Percentiles rank a stretch among this genome's conserved stretches.
Evolutionary conservation across 345 rosid genomes (phyloP).

Genomic region (Anacardium occidentale): DNA sequence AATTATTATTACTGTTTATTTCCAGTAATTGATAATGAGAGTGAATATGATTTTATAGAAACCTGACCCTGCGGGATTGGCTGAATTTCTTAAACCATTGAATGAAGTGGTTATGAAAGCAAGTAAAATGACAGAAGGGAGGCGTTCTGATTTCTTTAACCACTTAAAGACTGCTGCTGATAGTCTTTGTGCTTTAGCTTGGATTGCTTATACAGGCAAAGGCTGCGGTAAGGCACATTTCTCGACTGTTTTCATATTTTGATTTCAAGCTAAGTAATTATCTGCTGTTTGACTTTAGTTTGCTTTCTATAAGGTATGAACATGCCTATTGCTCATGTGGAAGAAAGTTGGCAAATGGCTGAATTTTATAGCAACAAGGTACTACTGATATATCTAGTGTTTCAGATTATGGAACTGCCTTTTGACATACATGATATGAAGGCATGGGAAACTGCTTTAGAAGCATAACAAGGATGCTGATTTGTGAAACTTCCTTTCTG

Average conservation of each 20-base stretch:
- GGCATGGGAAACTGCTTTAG: not conserved
- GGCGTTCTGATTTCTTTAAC: conserved; percentile 81
- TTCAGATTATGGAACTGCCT: conserved; percentile 2
- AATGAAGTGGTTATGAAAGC: conserved; percentile 79
- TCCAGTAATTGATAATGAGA: not conserved
- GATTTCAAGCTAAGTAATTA: not conserved
- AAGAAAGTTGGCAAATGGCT: conserved; percentile 99
- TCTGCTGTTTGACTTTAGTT: conserved; percentile 11
- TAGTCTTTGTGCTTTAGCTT: conserved; percentile 82
- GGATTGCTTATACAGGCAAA: conserved; percentile 93
- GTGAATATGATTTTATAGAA: conserved; percentile 46
- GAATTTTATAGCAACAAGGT: conserved; percentile 99
- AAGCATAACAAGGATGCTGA: not conserved
- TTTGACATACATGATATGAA: conserved; percentile 4
- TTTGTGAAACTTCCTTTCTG: not conserved
- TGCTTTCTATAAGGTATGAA: conserved; percentile 65
- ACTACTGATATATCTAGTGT: conserved; percentile 12
- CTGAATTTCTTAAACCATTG: conserved; percentile 78
- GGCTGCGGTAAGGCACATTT: conserved; percentile 65
- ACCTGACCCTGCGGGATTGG: conserved; percentile 70
- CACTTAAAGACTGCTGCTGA: conserved; percentile 81
- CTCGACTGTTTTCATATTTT: conserved; percentile 1
- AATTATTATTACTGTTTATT: not conserved
- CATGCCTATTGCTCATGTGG: conserved; percentile 96
- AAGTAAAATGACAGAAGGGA: conserved; percentile 73